A percentile compares a stretch with the other conserved stretches of the same genome.
Evolutionary conservation across 352 stramenopile species (phyloP).

Genomic region (Phytophthora ohioensis): DNA sequence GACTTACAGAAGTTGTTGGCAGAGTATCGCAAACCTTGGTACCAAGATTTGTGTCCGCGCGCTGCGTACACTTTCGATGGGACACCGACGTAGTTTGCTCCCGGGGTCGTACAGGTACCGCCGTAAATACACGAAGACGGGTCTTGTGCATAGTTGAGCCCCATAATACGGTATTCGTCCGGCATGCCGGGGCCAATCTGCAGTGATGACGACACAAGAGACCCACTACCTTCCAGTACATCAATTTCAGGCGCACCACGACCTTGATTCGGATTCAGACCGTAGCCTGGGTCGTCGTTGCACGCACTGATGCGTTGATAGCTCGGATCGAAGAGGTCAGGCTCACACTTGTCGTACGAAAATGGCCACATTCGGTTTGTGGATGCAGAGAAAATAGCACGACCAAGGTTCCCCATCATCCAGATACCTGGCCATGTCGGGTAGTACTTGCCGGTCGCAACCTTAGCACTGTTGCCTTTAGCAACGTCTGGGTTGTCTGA

Average conservation of each 20-base stretch:
- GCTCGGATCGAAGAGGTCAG: slow-evolving; percentile 48
- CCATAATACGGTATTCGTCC: slow-evolving; percentile 60
- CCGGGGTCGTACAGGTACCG: slow-evolving; percentile 44
- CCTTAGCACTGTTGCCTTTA: slow-evolving; percentile 53
- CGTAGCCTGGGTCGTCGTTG: slow-evolving; percentile 90
- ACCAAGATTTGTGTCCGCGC: slow-evolving; percentile 63
- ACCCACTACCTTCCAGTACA: slow-evolving; percentile 89
- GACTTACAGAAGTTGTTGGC: slow-evolving; percentile 59
- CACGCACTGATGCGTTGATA: slow-evolving; percentile 91
- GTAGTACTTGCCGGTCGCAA: slow-evolving; percentile 71
- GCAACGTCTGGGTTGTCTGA: slow-evolving; percentile 1
- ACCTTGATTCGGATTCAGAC: slow-evolving; percentile 85
- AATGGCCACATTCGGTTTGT: slow-evolving; percentile 97
- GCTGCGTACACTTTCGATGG: slow-evolving; percentile 48
- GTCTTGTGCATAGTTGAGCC: slow-evolving; percentile 35
- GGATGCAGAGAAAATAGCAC: slow-evolving; percentile 95
- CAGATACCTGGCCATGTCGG: slow-evolving; percentile 96
- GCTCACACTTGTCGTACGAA: slow-evolving; percentile 94
- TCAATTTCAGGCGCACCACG: slow-evolving; percentile 96
- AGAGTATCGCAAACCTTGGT: slow-evolving; percentile 63
- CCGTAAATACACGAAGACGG: slow-evolving; percentile 49
- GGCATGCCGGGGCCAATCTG: slow-evolving; percentile 88
- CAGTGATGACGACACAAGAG: slow-evolving; percentile 87
- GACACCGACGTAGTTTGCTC: slow-evolving; percentile 54
- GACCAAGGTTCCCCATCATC: slow-evolving; percentile 96